Conservation (phyloP, 2,329 filamentous ascomycete species). For the Fusarium pseudoanthophilum region DNA sequence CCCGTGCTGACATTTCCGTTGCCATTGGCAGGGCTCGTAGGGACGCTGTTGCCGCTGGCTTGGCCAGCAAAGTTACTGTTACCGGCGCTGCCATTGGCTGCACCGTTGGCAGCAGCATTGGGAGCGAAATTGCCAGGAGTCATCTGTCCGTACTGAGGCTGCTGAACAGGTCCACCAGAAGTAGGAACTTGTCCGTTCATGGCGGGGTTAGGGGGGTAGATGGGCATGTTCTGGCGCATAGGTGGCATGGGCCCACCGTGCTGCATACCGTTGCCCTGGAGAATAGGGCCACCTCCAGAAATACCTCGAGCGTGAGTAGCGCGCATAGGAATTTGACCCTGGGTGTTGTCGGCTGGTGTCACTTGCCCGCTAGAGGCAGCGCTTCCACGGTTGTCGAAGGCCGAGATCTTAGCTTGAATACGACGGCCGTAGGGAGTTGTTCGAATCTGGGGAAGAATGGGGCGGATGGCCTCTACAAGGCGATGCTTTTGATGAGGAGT, state of each 20-base stretch:
- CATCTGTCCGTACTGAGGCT: conserved; percentile 46
- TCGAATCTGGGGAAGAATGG: conserved; percentile 84
- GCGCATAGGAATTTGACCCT: conserved; percentile 65
- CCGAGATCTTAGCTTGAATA: conserved; percentile 86
- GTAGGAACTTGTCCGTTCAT: conserved; percentile 48
- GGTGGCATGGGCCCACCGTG: conserved; percentile 40
- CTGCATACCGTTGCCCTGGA: conserved; percentile 45
- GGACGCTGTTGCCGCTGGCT: conserved; percentile 31
- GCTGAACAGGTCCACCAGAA: conserved; percentile 43
- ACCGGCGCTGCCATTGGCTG: not conserved
- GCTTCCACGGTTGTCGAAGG: conserved; percentile 62
- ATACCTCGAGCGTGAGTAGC: conserved; percentile 56
- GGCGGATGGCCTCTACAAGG: conserved; percentile 86
- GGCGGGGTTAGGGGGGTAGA: conserved; percentile 49
- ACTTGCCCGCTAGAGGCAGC: conserved; percentile 60
- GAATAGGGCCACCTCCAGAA: conserved; percentile 53
- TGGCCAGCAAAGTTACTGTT: conserved; percentile 16
- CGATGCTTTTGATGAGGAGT: conserved; percentile 77
- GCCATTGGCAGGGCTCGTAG: conserved; percentile 20
- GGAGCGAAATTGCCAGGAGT: conserved; percentile 39
- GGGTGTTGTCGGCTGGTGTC: conserved; percentile 63
- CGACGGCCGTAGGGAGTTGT: conserved; percentile 94
- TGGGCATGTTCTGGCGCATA: conserved; percentile 49
- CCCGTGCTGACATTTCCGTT: conserved; percentile 24
- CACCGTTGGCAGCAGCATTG: conserved; percentile 7